Evolutionary conservation across 2,329 filamentous ascomycete genomes (phyloP), one percentile per base, ranked within the genome.

Genomic region (Purpureocillium lavendulum): DNA sequence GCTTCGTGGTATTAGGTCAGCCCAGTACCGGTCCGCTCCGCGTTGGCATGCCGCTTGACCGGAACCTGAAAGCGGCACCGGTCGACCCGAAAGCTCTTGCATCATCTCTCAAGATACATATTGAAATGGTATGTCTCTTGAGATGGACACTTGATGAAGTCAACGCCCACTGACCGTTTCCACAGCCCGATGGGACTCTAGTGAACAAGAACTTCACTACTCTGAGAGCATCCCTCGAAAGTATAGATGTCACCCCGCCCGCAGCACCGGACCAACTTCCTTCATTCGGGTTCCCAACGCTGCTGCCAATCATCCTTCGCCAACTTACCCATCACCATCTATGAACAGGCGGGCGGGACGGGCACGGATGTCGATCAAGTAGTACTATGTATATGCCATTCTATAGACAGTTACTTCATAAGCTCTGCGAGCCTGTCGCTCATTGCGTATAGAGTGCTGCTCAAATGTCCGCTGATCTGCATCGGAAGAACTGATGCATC

Each of bases 401-500:
- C n/a, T n/a, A n/a, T n/a, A n/a, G n/a, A n/a, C n/a, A n/a, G n/a
- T n/a, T n/a, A n/a, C n/a, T 8, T 16, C 9, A 45, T 46, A 4
- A 50, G 28, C 14, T 47, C 46, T 1, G 46, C 42, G 4, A 43
- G 44, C 29, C 44, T 33, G 18, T 47, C 49, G 2, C 46, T 47
- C 6, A 50, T 44, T 2, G 44, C 46, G 28, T 50, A 49, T 11
- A 49, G 35, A 2, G 47, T 45, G 11, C 46, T 40, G 12, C 38
- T 42, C 39, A 40, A 11, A 30, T 49, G 38, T 29, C 45, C 32
- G 37, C 49, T 32, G 18, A 45, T 14, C 39, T 46, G 38, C 35
- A 49, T 38, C 18, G 49, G 51, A 35, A 45, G 34, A 15, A 49
- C 30, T 3, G 44, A 44, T 8, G 42, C 49, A 32, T 49, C 49